These are phyloP conservation scores for Hemisphaericaspora nanyangensis DNA, from an alignment of 805 yeast species.

Conservation along the genomic window DNA sequence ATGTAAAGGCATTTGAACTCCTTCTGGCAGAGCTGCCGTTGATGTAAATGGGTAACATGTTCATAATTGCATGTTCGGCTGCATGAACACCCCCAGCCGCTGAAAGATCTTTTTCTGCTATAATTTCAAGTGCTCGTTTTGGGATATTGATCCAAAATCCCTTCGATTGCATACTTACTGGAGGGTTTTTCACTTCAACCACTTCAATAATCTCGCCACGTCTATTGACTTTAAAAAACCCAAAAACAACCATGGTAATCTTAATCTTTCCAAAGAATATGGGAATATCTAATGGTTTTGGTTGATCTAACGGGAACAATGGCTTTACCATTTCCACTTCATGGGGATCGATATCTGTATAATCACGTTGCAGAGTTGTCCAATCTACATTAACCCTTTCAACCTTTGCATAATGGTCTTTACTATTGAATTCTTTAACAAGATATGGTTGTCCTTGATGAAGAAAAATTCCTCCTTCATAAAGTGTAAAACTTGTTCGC, in stretches of 20 bases:
- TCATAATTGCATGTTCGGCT: constrained; percentile 86
- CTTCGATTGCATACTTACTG: constrained; percentile 60
- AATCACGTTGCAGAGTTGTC: constrained; percentile 89
- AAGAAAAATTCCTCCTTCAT: constrained; percentile 87
- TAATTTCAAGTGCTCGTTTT: constrained; percentile 50
- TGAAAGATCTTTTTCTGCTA: constrained; percentile 55
- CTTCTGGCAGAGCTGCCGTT: constrained; percentile 44
- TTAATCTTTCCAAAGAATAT: constrained; percentile 72
- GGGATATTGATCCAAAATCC: constrained; percentile 96
- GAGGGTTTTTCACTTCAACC: constrained; percentile 89
- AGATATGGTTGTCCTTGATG: constrained; percentile 92
- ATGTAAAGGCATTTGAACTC: constrained; percentile 27
- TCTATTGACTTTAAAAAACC: constrained; percentile 83
- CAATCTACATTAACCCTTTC: constrained; percentile 90
- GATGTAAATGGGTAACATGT: constrained; percentile 68
- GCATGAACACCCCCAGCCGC: constrained; percentile 95
- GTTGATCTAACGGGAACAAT: constrained; percentile 36
- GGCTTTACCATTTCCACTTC: constrained; percentile 64
- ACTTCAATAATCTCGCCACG: constrained; percentile 82
- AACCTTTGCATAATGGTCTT: constrained; percentile 78
- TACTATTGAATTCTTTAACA: constrained; percentile 78
- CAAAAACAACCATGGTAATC: constrained; percentile 79
- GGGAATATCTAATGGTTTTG: constrained; percentile 41
- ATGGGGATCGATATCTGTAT: constrained; percentile 85
- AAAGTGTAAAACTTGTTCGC: constrained; percentile 83